These are phyloP conservation scores for Pezicula rhizophila DNA, from an alignment of 2,329 filamentous ascomycete genomes.

Conservation along the genomic window DNA sequence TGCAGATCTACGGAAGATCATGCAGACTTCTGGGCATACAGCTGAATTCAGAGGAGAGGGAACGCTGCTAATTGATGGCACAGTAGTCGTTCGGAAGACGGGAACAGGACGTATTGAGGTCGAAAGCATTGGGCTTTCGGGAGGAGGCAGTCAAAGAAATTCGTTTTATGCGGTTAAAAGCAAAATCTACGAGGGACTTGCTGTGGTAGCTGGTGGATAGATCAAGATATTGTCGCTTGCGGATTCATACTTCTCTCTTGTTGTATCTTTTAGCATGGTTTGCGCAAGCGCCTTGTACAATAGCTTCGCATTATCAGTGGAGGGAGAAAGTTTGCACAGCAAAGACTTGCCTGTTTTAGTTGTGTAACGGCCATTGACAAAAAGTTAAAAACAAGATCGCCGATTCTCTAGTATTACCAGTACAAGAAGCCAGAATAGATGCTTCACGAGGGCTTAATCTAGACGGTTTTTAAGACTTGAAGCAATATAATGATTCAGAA, in stretches of 20 bases:
- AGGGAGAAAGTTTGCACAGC: no score
- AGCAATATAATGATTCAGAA: no score
- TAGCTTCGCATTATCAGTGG: not conserved
- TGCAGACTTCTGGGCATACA: constrained; percentile 75
- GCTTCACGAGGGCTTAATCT: no score
- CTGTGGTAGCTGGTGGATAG: constrained; percentile 66
- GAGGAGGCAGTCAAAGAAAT: constrained; percentile 40
- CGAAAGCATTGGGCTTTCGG: constrained; percentile 62
- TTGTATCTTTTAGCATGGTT: not conserved
- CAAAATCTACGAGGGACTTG: constrained; percentile 90
- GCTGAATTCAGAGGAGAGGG: constrained; percentile 94
- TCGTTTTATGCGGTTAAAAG: constrained; percentile 84
- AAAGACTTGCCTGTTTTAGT: no score
- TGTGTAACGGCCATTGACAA: no score
- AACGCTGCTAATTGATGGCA: constrained; percentile 80
- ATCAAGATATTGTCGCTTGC: not conserved
- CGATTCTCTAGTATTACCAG: no score
- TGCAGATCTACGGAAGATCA: constrained; percentile 77
- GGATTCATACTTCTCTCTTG: not conserved
- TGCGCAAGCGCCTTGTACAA: not conserved
- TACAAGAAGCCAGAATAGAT: no score
- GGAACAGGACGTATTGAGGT: constrained; percentile 83
- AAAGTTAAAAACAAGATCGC: no score
- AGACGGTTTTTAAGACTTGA: no score
- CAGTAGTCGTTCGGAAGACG: constrained; percentile 83